phyloP scores from a whole-genome alignment of 345 rosid genomes.

The Corchorus olitorius region DNA sequence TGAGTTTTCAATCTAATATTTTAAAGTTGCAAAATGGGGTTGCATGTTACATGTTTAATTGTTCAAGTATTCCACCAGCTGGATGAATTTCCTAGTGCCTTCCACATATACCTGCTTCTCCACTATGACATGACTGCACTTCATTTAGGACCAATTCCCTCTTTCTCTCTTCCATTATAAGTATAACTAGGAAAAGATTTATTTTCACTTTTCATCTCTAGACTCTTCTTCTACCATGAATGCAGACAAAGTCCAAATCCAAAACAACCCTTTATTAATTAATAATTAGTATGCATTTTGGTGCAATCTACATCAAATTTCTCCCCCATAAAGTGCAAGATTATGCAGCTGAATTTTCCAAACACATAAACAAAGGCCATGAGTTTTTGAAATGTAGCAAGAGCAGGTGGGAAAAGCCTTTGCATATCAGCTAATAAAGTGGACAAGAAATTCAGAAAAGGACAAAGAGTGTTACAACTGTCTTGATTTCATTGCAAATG shows the following conservation, averaged over 20 bases:
- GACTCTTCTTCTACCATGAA: neutral
- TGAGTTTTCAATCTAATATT: neutral
- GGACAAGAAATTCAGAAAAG: conserved; percentile 11
- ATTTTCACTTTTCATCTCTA: neutral
- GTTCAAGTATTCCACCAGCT: conserved; percentile 9
- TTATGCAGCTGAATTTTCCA: neutral
- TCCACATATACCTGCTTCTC: conserved; percentile 7
- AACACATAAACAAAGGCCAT: neutral
- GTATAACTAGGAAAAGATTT: neutral
- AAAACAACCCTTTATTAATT: too few relatives aligned
- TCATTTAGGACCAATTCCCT: neutral
- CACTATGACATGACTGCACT: conserved; percentile 14
- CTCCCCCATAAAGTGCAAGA: neutral
- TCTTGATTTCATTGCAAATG: conserved; percentile 10
- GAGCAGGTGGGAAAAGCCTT: neutral
- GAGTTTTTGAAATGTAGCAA: neutral
- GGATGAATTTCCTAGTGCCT: conserved; percentile 16
- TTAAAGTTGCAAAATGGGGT: neutral
- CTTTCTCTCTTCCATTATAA: neutral
- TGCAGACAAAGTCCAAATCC: too few relatives aligned
- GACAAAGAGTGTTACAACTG: conserved; percentile 13
- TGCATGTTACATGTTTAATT: neutral
- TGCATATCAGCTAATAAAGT: neutral
- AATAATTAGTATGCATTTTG: neutral
- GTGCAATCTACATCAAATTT: neutral